A percentile compares a stretch with the other conserved stretches of the same genome.
Evolutionary conservation across 176 grass and related monocot genomes (phyloP).

Genomic region (Themeda triandra): DNA sequence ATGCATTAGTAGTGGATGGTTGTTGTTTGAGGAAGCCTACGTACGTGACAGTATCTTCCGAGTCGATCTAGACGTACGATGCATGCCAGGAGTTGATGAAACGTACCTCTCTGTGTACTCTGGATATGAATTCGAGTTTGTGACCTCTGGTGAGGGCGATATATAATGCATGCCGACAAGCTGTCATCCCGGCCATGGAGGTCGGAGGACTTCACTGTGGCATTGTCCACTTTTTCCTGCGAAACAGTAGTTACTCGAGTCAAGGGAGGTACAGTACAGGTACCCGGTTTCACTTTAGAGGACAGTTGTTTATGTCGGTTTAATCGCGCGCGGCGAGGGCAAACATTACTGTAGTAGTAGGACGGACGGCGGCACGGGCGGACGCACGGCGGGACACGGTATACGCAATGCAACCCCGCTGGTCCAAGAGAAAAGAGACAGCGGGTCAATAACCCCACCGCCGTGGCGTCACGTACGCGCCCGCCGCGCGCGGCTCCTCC

Average conservation of each 20-base stretch:
- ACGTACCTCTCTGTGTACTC: not conserved
- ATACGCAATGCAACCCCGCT: not conserved
- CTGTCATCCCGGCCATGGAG: not conserved
- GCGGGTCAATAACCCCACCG: not conserved
- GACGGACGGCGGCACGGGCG: no score
- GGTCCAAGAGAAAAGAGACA: not conserved
- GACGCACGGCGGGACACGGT: no score
- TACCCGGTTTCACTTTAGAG: not conserved
- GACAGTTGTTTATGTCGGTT: not conserved
- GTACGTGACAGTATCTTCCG: not conserved
- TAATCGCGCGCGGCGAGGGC: not conserved
- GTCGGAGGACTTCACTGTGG: not conserved
- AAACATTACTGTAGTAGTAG: not conserved
- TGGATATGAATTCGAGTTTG: no score
- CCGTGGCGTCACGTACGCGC: not conserved
- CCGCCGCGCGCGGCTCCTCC: not conserved
- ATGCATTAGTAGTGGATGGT: not conserved
- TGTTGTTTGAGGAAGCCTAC: not conserved
- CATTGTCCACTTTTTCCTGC: not conserved
- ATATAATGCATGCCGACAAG: not conserved
- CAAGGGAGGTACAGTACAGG: not conserved
- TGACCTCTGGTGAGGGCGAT: not conserved
- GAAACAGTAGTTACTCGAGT: not conserved
- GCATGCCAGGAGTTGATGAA: not conserved
- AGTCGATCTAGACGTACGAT: no score